Evolutionary conservation across 331 rosid species (phyloP).

Genomic region (Acacia concinna): DNA sequence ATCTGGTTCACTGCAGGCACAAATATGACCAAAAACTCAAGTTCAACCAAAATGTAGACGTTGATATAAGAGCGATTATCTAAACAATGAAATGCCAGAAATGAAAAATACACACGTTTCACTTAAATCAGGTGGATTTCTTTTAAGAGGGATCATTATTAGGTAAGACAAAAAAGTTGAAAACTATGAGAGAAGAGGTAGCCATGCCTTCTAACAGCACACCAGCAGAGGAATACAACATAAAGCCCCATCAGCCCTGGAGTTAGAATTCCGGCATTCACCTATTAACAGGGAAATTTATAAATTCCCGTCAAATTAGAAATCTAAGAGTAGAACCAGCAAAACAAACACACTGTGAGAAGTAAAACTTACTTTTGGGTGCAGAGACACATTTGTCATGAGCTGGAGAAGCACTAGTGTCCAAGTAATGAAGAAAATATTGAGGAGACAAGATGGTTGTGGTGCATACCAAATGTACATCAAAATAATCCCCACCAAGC

Average conservation of each 20-base stretch:
- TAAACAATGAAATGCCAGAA: slow-evolving; percentile 3
- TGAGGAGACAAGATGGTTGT: slow-evolving; percentile 80
- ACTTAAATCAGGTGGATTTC: not conserved
- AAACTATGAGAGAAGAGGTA: slow-evolving; percentile 15
- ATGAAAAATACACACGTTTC: not conserved
- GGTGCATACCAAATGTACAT: slow-evolving; percentile 96
- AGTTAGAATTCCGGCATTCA: slow-evolving; percentile 81
- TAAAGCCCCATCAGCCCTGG: slow-evolving; percentile 99
- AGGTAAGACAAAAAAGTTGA: slow-evolving; percentile 3
- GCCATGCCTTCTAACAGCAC: slow-evolving; percentile 88
- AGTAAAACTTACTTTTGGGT: slow-evolving; percentile 67
- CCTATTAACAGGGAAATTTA: slow-evolving; percentile 55
- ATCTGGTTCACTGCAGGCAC: slow-evolving; percentile 71
- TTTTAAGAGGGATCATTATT: not conserved
- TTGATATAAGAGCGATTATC: slow-evolving; percentile 11
- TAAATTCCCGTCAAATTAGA: slow-evolving; percentile 16
- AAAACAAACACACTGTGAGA: slow-evolving; percentile 13
- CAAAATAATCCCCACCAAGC: slow-evolving; percentile 78
- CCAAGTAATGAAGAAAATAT: slow-evolving; percentile 85
- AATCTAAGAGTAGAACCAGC: slow-evolving; percentile 19
- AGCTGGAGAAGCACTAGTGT: slow-evolving; percentile 80
- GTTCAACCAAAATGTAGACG: slow-evolving; percentile 19
- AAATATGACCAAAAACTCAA: slow-evolving; percentile 20
- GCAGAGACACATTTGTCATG: slow-evolving; percentile 90
- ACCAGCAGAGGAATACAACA: slow-evolving; percentile 95